Conservation (phyloP, 208 protist species). For the Wallacemonas rigidus region DNA sequence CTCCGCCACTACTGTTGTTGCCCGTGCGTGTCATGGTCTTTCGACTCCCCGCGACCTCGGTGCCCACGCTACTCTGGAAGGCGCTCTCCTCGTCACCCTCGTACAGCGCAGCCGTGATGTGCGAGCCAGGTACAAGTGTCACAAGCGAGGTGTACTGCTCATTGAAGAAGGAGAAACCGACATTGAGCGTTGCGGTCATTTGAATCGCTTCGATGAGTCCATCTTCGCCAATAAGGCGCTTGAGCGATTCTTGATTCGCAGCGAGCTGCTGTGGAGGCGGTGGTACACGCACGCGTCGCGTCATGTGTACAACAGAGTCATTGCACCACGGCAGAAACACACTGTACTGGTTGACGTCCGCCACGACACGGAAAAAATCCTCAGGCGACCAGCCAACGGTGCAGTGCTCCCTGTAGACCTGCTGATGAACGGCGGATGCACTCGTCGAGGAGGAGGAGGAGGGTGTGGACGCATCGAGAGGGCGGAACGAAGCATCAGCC, state of each 20-base stretch:
- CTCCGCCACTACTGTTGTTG: not conserved
- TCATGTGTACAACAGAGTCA: slow-evolving; percentile 53
- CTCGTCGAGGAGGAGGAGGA: not conserved
- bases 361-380: slow-evolving; percentile 73
- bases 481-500: no score
- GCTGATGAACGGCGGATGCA: slow-evolving; percentile 23
- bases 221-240: slow-evolving; percentile 15
- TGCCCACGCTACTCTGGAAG: not conserved
- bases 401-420: slow-evolving; percentile 79
- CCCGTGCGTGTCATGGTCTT: not conserved
- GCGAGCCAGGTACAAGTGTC: slow-evolving; percentile 43
- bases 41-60: slow-evolving; percentile 5
- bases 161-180: slow-evolving; percentile 78
- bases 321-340: slow-evolving; percentile 83
- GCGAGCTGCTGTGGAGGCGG: not conserved
- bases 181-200: slow-evolving; percentile 70
- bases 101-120: slow-evolving; percentile 58
- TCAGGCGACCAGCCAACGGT: slow-evolving; percentile 73
- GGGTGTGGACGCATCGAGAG: no score
- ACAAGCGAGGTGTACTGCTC: slow-evolving; percentile 81
- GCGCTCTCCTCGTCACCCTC: slow-evolving; percentile 33
- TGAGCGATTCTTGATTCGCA: not conserved
- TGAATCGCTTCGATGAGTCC: slow-evolving; percentile 39
- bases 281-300: slow-evolving; percentile 22
- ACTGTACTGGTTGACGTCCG: slow-evolving; percentile 73